Percentiles rank a stretch among this genome's conserved stretches.
Conservation (phyloP, 139 green algal genomes). For the Picochlorum sp. region DNA sequence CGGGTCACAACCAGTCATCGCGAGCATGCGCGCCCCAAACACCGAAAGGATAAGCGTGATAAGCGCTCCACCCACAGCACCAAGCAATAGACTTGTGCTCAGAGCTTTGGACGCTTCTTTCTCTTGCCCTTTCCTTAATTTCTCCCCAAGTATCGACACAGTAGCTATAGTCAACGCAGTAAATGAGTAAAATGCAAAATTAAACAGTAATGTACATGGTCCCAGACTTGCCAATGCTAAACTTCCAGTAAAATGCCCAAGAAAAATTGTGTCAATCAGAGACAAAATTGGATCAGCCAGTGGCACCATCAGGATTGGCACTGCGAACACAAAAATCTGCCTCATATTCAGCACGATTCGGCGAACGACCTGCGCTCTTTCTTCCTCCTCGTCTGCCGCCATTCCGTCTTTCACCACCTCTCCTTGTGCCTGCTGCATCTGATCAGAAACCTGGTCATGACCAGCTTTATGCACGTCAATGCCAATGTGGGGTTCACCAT, state of each 20-base stretch:
- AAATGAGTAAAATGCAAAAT: constrained; percentile 52
- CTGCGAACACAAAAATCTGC: constrained; percentile 11
- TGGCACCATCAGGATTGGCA: constrained; percentile 44
- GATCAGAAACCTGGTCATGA: too few species aligned
- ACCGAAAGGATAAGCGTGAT: constrained; percentile 11
- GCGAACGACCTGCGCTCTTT: not conserved
- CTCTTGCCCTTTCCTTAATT: not conserved
- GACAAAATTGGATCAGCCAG: constrained; percentile 72
- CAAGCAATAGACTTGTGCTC: constrained; percentile 6
- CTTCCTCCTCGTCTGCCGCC: not conserved
- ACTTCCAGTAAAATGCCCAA: constrained; percentile 38
- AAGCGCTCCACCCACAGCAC: not conserved
- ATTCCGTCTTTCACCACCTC: not conserved
- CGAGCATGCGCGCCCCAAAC: constrained; percentile 27
- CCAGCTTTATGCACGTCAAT: too few species aligned
- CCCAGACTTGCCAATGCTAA: constrained; percentile 58
- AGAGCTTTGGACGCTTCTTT: not conserved
- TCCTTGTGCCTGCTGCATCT: not conserved
- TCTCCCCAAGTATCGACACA: constrained; percentile 16
- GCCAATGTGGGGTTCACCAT: too few species aligned
- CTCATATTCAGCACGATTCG: not conserved
- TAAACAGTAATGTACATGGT: constrained; percentile 61
- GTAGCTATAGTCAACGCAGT: constrained; percentile 36
- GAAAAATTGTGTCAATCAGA: constrained; percentile 59
- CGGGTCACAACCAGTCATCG: constrained; percentile 30